phyloP scores from a whole-genome alignment of 768 basidiomycete species.

The Leccinum olivaceopallidum region DNA sequence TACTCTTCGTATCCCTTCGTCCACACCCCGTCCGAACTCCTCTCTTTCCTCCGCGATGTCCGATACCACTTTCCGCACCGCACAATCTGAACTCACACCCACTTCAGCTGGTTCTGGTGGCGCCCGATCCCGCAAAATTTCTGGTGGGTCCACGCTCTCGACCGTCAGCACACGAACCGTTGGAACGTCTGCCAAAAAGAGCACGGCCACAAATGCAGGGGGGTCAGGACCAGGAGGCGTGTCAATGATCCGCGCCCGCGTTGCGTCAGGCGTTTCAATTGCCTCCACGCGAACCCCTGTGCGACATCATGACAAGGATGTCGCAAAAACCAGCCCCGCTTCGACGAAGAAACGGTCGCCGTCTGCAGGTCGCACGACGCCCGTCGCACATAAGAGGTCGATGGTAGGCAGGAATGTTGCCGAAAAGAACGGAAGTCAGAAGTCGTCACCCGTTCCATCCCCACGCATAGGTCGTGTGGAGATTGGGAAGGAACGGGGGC shows the following conservation, averaged over 20 bases:
- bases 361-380: slow-evolving; percentile 24
- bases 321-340: slow-evolving; percentile 23
- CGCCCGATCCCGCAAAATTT: slow-evolving; percentile 30
- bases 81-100: slow-evolving; percentile 32
- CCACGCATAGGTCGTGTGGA: slow-evolving; percentile 20
- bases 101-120: slow-evolving; percentile 27
- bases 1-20: slow-evolving; percentile 33
- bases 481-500: slow-evolving; percentile 36
- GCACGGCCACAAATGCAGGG: background rate
- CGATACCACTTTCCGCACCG: slow-evolving; percentile 34
- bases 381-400: slow-evolving; percentile 22
- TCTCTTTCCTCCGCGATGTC: slow-evolving; percentile 33
- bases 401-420: slow-evolving; percentile 11
- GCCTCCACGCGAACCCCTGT: slow-evolving; percentile 25
- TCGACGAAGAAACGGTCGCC: slow-evolving; percentile 22
- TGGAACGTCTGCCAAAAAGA: slow-evolving; percentile 27
- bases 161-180: slow-evolving; percentile 33
- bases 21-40: slow-evolving; percentile 27
- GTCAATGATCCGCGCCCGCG: slow-evolving; percentile 16
- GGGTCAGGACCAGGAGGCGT: slow-evolving; percentile 13
- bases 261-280: slow-evolving; percentile 30
- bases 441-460: slow-evolving; percentile 15
- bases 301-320: slow-evolving; percentile 28
- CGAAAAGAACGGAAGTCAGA: slow-evolving; percentile 19
- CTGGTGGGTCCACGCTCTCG: slow-evolving; percentile 32